Evolutionary conservation across 306 rosid genomes (phyloP).

Genomic region (Castanea crenata): DNA sequence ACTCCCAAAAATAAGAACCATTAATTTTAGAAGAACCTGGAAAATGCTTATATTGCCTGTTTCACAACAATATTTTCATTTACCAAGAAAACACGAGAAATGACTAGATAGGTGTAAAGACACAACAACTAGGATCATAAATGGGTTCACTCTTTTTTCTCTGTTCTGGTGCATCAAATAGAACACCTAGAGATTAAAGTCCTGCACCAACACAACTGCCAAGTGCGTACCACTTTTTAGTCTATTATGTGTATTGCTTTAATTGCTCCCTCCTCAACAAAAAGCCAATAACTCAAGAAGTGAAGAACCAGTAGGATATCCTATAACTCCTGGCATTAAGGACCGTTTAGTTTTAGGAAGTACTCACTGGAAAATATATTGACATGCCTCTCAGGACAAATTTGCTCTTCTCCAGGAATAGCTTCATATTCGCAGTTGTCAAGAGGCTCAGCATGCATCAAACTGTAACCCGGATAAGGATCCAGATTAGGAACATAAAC

Average conservation of each 20-base stretch:
- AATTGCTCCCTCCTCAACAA: neutral
- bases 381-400: slow-evolving; percentile 67
- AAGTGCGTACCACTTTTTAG: neutral
- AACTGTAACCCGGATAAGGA: slow-evolving; percentile 58
- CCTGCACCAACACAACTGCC: neutral
- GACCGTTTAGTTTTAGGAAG: slow-evolving; percentile 2
- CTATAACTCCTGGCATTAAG: neutral
- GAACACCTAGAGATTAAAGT: neutral
- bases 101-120: neutral
- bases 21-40: too few species aligned
- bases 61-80: neutral
- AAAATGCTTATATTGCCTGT: too few species aligned
- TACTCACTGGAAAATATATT: slow-evolving; percentile 67
- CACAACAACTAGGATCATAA: neutral
- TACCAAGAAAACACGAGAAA: neutral
- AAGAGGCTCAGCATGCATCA: slow-evolving; percentile 41
- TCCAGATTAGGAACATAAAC: slow-evolving; percentile 67
- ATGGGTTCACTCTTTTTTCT: neutral
- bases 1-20: too few species aligned
- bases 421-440: slow-evolving; percentile 63
- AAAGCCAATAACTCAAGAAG: neutral
- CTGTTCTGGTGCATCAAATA: neutral
- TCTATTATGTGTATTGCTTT: neutral
- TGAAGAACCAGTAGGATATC: neutral
- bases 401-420: slow-evolving; percentile 61